Evolutionary conservation across 768 basidiomycete species (phyloP).

Genomic region (Boletus huronensis): DNA sequence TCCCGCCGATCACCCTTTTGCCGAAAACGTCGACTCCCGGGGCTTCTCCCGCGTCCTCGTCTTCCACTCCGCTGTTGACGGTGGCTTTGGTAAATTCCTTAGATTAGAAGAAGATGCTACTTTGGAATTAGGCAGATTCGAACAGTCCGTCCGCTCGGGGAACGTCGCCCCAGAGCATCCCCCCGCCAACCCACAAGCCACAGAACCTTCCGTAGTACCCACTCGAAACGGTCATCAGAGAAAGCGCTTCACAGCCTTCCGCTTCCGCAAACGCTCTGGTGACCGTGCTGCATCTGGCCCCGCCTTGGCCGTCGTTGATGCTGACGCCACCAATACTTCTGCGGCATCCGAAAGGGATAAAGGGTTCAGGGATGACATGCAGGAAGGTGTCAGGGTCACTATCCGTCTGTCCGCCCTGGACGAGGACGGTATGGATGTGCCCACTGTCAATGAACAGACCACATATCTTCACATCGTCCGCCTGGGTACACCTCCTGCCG

Average conservation of each 20-base stretch:
- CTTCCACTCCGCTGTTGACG: conserved; percentile 57
- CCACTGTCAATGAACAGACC: conserved; percentile 76
- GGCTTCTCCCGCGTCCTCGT: conserved; percentile 35
- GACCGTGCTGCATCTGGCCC: conserved; percentile 64
- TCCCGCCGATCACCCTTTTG: conserved; percentile 58
- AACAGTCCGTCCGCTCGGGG: conserved; percentile 31
- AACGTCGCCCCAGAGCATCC: conserved; percentile 9
- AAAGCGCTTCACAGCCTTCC: conserved; percentile 64
- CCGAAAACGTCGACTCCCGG: conserved; percentile 34
- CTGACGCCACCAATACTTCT: conserved; percentile 40
- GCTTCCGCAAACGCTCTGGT: conserved; percentile 57
- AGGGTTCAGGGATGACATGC: conserved; percentile 45
- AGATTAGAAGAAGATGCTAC: conserved; percentile 75
- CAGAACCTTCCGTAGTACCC: conserved; percentile 12
- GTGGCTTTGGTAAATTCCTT: conserved; percentile 77
- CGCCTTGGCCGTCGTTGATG: conserved; percentile 75
- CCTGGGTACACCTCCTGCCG: conserved; percentile 46
- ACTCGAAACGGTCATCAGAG: conserved; percentile 28
- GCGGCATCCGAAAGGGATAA: conserved; percentile 39
- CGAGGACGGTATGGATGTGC: conserved; percentile 63
- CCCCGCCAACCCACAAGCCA: conserved; percentile 9
- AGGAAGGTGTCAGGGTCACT: conserved; percentile 68
- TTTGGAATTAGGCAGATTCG: conserved; percentile 77
- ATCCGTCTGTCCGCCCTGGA: conserved; percentile 84
- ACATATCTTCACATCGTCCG: conserved; percentile 86